A percentile compares a stretch with the other conserved stretches of the same genome.
These are phyloP conservation scores for Cryptococcus neoformans DNA, from an alignment of 1,284 basidiomycete genomes.

Conservation along the genomic window DNA sequence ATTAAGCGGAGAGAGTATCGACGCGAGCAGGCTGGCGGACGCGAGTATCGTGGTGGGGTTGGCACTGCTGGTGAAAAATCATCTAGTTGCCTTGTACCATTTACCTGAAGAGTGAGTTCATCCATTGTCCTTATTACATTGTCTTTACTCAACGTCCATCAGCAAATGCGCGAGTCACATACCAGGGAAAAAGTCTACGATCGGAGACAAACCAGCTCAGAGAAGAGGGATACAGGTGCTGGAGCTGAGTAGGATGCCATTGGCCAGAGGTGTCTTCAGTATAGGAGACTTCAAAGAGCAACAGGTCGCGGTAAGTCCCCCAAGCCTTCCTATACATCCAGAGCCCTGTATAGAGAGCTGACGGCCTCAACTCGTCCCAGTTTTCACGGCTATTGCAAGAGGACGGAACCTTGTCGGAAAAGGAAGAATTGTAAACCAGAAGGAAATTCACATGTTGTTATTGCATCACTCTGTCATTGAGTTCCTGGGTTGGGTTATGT, in stretches of 20 bases:
- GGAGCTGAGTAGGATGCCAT: constrained; percentile 27
- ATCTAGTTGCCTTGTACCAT: constrained; percentile 75
- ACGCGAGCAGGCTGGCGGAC: constrained; percentile 36
- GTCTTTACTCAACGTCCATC: neutral
- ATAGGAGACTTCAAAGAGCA: constrained; percentile 38
- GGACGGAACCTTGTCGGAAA: constrained; percentile 11
- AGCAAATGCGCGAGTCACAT: constrained; percentile 87
- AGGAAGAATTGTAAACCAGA: neutral
- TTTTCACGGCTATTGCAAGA: constrained; percentile 13
- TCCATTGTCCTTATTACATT: constrained; percentile 6
- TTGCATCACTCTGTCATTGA: no score
- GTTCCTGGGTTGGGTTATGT: no score
- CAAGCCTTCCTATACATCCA: no score
- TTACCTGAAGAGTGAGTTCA: constrained; percentile 76
- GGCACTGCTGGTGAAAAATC: constrained; percentile 76
- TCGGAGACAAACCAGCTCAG: constrained; percentile 74
- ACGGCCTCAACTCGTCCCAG: neutral
- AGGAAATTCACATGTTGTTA: no score
- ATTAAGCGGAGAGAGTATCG: constrained; percentile 15
- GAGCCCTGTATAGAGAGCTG: no score
- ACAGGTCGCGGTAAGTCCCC: constrained; percentile 35
- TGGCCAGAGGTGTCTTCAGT: constrained; percentile 33
- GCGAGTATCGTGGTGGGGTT: constrained; percentile 70
- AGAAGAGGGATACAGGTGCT: constrained; percentile 41
- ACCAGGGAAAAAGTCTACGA: constrained; percentile 75